These are phyloP conservation scores for Acanthochlamys bracteata DNA, from an alignment of 106 monocot genomes.

Conservation along the genomic window DNA sequence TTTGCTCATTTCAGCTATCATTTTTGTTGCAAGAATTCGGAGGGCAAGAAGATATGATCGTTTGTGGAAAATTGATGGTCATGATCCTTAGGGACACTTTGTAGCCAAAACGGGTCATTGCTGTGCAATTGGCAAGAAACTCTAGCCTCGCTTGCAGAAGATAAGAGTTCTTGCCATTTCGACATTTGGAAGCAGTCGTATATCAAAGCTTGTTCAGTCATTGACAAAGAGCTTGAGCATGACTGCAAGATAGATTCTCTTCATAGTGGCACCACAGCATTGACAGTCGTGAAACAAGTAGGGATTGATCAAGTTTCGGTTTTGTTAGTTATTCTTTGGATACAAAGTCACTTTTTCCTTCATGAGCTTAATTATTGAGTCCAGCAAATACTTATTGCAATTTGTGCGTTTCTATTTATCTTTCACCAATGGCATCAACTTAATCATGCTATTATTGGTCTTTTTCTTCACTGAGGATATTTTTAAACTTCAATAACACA, in stretches of 20 bases:
- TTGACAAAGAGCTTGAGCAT: slow-evolving; percentile 63
- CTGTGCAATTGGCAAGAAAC: slow-evolving; percentile 76
- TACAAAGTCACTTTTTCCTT: not conserved
- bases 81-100: slow-evolving; percentile 84
- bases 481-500: too few species aligned
- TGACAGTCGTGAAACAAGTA: slow-evolving; percentile 77
- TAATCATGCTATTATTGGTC: too few species aligned
- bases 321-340: not conserved
- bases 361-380: too few species aligned
- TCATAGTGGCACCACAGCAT: slow-evolving; percentile 82
- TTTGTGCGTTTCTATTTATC: too few species aligned
- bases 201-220: slow-evolving; percentile 39
- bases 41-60: slow-evolving; percentile 66
- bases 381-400: too few species aligned
- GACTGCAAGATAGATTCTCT: slow-evolving; percentile 48
- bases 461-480: too few species aligned
- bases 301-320: not conserved
- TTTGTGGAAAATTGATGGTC: slow-evolving; percentile 88
- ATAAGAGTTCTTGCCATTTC: slow-evolving; percentile 29
- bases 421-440: too few species aligned
- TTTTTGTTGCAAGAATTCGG: slow-evolving; percentile 55
- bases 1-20: not conserved
- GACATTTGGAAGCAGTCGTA: slow-evolving; percentile 78
- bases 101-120: slow-evolving; percentile 71
- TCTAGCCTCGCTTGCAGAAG: slow-evolving; percentile 19